Conservation (phyloP, 2,329 filamentous ascomycete species). For the Xylaria sp. region DNA sequence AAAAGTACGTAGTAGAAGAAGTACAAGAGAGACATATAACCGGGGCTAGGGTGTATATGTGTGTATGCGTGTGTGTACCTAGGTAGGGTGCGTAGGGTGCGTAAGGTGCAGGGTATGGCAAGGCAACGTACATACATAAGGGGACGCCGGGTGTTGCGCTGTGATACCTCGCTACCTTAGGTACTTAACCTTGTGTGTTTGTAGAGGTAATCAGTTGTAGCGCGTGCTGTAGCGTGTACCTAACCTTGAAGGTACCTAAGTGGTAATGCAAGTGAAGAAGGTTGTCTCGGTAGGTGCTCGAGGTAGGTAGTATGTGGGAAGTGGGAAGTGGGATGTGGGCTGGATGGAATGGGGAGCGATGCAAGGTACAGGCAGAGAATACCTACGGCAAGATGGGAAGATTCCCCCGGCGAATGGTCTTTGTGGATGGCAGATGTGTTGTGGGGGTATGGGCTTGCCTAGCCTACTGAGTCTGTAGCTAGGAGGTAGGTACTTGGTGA, state of each 20-base stretch:
- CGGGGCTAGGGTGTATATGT: conserved; percentile 16
- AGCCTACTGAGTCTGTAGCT: no score
- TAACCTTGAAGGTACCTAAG: no score
- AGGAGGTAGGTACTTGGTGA: conserved; percentile 1
- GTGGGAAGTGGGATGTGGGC: neutral
- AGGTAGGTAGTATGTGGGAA: conserved; percentile 1
- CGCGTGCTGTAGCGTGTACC: conserved; percentile 8
- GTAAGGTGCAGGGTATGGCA: conserved; percentile 22
- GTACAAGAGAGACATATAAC: conserved; percentile 33
- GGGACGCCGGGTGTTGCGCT: neutral
- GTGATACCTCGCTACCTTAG: conserved; percentile 10
- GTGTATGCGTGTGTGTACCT: no score
- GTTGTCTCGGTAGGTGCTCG: neutral
- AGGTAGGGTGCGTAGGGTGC: no score
- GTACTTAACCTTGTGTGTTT: neutral
- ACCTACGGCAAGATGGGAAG: conserved; percentile 20
- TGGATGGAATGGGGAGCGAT: conserved; percentile 15
- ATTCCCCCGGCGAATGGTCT: conserved; percentile 17
- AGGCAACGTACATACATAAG: conserved; percentile 32
- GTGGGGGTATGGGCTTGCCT: conserved; percentile 4
- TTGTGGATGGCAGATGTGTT: conserved; percentile 1
- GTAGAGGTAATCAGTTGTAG: neutral
- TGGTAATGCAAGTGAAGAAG: neutral
- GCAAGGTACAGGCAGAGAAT: conserved; percentile 30
- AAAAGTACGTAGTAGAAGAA: no score